Base-by-base conservation (phyloP, 2,329 filamentous ascomycete species). In the Sarocladiaceae sp. region DNA sequence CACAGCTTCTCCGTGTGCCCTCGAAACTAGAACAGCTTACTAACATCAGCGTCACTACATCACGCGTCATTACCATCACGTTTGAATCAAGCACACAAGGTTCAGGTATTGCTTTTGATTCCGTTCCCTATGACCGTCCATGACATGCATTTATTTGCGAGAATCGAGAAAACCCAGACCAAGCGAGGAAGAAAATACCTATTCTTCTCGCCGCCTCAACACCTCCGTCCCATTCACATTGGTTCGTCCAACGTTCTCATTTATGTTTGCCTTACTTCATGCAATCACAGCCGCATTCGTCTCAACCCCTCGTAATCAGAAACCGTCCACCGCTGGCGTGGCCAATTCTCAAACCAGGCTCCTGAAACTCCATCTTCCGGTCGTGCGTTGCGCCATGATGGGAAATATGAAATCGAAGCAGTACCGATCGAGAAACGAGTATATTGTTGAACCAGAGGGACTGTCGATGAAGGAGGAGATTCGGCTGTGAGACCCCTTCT, bases 41-140 rank as follows among this genome's bases (percentile, higher is more conserved):
- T n/a, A n/a, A n/a, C n/a, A n/a, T n/a, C n/a, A n/a, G n/a, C n/a
- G n/a, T n/a, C n/a, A n/a, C n/a, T n/a, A n/a, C n/a, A n/a, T n/a
- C n/a, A n/a, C n/a, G n/a, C n/a, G n/a, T n/a, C n/a, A n/a, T n/a
- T n/a, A n/a, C n/a, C n/a, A n/a, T n/a, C n/a, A n/a, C n/a, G n/a
- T n/a, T n/a, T n/a, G n/a, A n/a, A n/a, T n/a, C n/a, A n/a, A n/a
- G n/a, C n/a, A n/a, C n/a, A n/a, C n/a, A n/a, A n/a, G n/a, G 28
- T 48, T 48, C 26, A 48, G 28, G 44, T 48, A 65, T 60, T 66
- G 59, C 65, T 58, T 66, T 65, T 68, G 66, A 65, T 71, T 66
- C 62, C 66, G 68, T 74, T 73, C 72, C 72, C 68, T 72, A 68
- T 70, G 68, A 70, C 72, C 66, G 62, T 68, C 65, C 73, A 66